Conservation (phyloP, 176 grass and related monocot genomes). For the Musa schizocarpa region DNA sequence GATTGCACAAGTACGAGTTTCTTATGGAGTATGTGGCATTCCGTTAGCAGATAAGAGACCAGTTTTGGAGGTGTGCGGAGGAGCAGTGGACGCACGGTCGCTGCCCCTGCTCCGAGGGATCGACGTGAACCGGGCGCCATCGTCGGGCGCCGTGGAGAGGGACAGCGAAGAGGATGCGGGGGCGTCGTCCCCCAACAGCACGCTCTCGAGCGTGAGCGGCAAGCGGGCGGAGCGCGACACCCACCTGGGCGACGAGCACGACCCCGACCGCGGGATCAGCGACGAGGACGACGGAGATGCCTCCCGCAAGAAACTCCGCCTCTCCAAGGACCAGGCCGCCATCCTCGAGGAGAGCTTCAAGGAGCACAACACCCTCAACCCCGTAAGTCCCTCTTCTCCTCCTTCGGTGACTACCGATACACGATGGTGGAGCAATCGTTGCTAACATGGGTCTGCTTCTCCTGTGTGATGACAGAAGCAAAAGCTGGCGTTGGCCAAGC, state of each 20-base stretch:
- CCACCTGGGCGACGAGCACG: not conserved
- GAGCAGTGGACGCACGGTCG: not conserved
- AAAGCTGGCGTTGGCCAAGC: slow-evolving; percentile 2
- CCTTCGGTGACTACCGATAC: not conserved
- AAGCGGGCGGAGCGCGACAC: slow-evolving; percentile 16
- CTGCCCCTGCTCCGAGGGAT: slow-evolving; percentile 12
- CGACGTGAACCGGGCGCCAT: slow-evolving; percentile 20
- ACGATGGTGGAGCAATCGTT: not conserved
- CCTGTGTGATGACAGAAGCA: not conserved
- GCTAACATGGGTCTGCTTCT: not conserved
- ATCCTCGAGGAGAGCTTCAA: slow-evolving; percentile 16
- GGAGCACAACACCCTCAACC: slow-evolving; percentile 12
- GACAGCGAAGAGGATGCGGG: slow-evolving; percentile 13
- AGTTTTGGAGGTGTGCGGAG: too few species aligned
- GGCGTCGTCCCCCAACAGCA: slow-evolving; percentile 18
- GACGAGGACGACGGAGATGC: slow-evolving; percentile 15
- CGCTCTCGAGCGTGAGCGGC: slow-evolving; percentile 18
- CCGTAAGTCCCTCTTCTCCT: not conserved
- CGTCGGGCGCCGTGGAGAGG: not conserved
- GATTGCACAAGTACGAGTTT: not conserved
- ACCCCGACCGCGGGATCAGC: not conserved
- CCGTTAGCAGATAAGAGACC: slow-evolving; percentile 1
- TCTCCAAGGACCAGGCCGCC: slow-evolving; percentile 17
- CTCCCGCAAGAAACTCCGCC: slow-evolving; percentile 13
- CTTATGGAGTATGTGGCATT: too few species aligned